Conservation (phyloP, 768 basidiomycete genomes). For the Mrakia hoshinonis region DNA sequence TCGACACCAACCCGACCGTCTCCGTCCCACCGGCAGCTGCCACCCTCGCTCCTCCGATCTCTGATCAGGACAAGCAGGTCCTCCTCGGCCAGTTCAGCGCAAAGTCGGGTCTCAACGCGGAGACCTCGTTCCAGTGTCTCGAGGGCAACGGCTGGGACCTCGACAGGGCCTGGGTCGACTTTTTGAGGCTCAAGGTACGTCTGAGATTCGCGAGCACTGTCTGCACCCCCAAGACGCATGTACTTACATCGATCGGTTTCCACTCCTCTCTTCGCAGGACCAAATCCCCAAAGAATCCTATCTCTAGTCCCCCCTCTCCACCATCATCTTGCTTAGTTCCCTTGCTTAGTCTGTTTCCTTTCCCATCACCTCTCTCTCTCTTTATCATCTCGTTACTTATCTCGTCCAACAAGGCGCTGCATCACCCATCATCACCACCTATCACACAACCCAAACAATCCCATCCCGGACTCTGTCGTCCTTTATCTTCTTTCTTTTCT, state of each 20-base stretch:
- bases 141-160: conserved; percentile 77
- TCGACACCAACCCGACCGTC: conserved; percentile 28
- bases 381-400: not conserved
- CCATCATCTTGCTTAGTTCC: not conserved
- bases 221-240: not conserved
- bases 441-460: no score
- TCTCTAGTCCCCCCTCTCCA: not conserved
- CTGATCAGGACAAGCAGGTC: conserved; percentile 45
- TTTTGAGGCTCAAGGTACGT: conserved; percentile 57
- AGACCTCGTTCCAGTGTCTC: conserved; percentile 76
- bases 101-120: conserved; percentile 67
- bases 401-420: no score
- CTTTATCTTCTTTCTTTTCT: no score
- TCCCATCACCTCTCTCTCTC: not conserved
- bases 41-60: conserved; percentile 30
- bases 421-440: no score
- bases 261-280: not conserved
- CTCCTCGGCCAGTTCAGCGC: conserved; percentile 62
- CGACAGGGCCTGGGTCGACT: conserved; percentile 69
- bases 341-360: not conserved
- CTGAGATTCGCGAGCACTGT: not conserved
- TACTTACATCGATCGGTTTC: not conserved
- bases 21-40: not conserved
- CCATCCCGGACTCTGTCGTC: no score
- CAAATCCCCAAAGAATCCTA: conserved; percentile 27